Evolutionary conservation across 176 grass and related monocot species (phyloP).

Genomic region (Pontederia paniculata): DNA sequence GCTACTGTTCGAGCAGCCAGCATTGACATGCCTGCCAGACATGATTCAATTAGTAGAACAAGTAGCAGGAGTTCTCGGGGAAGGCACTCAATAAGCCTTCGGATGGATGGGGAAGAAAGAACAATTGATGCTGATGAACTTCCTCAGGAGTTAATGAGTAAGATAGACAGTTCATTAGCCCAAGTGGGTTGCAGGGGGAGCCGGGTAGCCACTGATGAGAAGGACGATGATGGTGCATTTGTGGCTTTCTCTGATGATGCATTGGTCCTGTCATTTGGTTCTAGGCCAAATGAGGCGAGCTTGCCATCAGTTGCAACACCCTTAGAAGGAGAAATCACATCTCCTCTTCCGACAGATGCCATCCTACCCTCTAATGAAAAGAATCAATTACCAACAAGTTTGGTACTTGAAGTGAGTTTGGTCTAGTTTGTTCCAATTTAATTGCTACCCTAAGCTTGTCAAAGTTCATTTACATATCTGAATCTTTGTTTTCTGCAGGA

Average conservation of each 20-base stretch:
- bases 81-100: conserved; percentile 51
- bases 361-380: conserved; percentile 8
- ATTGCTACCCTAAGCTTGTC: neutral
- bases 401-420: neutral
- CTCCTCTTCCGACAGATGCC: conserved; percentile 16
- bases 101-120: conserved; percentile 25
- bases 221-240: conserved; percentile 21
- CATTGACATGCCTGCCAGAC: neutral
- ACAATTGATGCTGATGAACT: conserved; percentile 3
- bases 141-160: conserved; percentile 5
- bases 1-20: neutral
- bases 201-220: neutral
- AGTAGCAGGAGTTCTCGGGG: conserved; percentile 22
- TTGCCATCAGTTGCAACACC: conserved; percentile 11
- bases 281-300: neutral
- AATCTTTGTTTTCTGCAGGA: conserved; percentile 36
- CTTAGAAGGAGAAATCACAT: conserved; percentile 11
- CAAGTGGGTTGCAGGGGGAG: conserved; percentile 15
- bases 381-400: neutral
- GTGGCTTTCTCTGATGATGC: conserved; percentile 29
- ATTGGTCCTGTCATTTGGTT: conserved; percentile 14
- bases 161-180: conserved; percentile 28
- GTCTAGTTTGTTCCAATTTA: neutral
- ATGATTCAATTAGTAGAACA: conserved; percentile 28
- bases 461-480: neutral